phyloP scores from a whole-genome alignment of 1,284 basidiomycete genomes.

The Apiotrichum mycotoxinovorans region DNA sequence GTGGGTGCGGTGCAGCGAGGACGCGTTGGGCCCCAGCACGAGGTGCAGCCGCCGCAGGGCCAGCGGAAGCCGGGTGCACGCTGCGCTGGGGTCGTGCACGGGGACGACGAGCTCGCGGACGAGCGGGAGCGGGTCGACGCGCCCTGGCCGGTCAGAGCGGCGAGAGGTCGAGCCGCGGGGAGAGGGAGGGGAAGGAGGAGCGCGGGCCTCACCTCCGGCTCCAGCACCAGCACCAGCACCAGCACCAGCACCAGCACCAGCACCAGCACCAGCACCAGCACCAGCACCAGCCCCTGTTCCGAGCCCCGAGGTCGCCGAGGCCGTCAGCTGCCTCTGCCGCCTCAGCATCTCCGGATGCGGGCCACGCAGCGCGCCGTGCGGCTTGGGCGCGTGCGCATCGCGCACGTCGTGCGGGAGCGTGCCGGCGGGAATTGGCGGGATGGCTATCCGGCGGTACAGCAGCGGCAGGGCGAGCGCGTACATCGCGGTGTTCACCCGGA shows the following conservation, averaged over 20 bases:
- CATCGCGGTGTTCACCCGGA: neutral
- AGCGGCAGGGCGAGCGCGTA: neutral
- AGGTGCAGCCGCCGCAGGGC: neutral
- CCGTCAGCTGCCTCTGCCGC: neutral
- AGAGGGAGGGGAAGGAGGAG: too few species aligned
- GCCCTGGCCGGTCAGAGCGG: too few species aligned
- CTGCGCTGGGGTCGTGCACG: neutral
- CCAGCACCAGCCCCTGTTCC: too few species aligned
- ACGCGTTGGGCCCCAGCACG: neutral
- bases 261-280: too few species aligned
- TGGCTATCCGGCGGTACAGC: conserved; percentile 2
- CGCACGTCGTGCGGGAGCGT: neutral
- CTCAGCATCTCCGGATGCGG: neutral
- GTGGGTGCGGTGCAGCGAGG: neutral
- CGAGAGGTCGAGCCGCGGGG: too few species aligned
- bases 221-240: too few species aligned
- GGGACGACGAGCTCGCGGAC: neutral
- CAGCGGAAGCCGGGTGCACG: neutral
- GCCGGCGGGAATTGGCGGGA: neutral
- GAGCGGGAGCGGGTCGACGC: neutral
- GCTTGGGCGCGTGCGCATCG: neutral
- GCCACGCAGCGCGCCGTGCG: neutral
- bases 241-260: too few species aligned
- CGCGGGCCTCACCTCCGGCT: too few species aligned
- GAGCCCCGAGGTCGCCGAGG: too few species aligned